Evolutionary conservation across 306 rosid genomes (phyloP).

Genomic region (Delonix regia): DNA sequence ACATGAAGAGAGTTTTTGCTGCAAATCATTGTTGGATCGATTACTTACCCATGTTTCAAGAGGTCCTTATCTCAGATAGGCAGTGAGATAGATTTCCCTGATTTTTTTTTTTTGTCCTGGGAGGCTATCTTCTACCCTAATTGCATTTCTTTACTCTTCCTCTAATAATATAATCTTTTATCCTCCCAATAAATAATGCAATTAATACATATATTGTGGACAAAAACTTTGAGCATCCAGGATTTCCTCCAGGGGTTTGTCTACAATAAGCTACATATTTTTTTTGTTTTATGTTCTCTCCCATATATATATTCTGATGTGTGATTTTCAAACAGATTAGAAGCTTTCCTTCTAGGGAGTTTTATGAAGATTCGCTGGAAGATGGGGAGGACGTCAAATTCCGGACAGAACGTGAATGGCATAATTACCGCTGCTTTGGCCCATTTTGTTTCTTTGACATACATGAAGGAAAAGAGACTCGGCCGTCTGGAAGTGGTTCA

Average conservation of each 20-base stretch:
- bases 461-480: slow-evolving; percentile 75
- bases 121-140: not conserved
- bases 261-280: slow-evolving; percentile 13
- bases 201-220: not conserved
- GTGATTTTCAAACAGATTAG: slow-evolving; percentile 63
- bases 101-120: not conserved
- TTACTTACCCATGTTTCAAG: not conserved
- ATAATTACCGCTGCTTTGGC: slow-evolving; percentile 77
- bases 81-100: not conserved
- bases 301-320: slow-evolving; percentile 20
- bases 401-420: slow-evolving; percentile 77
- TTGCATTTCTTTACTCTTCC: not conserved
- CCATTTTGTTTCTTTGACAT: slow-evolving; percentile 88
- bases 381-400: slow-evolving; percentile 67
- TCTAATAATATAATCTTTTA: not conserved
- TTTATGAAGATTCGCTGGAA: slow-evolving; percentile 75
- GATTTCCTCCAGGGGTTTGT: slow-evolving; percentile 9
- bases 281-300: not conserved
- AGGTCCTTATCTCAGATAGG: not conserved
- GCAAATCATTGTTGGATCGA: not conserved
- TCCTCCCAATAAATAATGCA: not conserved
- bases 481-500: slow-evolving; percentile 75
- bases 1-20: not conserved
- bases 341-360: slow-evolving; percentile 88
- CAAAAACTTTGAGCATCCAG: slow-evolving; percentile 1